Evolutionary conservation across 2,329 filamentous ascomycete genomes (phyloP).

Genomic region (Arthrobotrys musiformis): DNA sequence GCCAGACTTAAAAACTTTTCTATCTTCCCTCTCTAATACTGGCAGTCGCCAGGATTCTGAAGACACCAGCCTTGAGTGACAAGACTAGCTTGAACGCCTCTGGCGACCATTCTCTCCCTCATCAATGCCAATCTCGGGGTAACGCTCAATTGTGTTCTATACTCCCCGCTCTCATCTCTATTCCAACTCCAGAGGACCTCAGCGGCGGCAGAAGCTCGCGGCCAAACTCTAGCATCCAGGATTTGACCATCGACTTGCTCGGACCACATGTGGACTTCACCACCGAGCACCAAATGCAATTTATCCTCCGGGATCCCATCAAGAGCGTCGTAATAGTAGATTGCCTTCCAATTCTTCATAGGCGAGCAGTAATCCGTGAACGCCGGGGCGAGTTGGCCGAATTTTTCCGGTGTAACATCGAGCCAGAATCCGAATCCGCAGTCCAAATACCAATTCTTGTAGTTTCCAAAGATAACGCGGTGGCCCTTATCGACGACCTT

Average conservation of each 20-base stretch:
- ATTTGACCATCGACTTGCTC: conserved; percentile 81
- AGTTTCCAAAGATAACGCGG: conserved; percentile 79
- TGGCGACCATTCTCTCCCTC: conserved; percentile 77
- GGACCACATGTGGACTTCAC: conserved; percentile 83
- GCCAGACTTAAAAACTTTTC: neutral
- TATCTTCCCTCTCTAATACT: conserved; percentile 4
- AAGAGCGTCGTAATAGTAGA: conserved; percentile 83
- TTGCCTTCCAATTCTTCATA: conserved; percentile 79
- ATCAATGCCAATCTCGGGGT: conserved; percentile 77
- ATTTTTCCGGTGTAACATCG: conserved; percentile 71
- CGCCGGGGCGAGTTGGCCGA: conserved; percentile 74
- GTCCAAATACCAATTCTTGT: conserved; percentile 84
- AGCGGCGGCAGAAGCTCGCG: conserved; percentile 76
- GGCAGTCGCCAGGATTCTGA: conserved; percentile 57
- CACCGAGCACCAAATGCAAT: conserved; percentile 78
- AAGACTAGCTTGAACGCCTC: conserved; percentile 71
- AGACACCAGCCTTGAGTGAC: conserved; percentile 59
- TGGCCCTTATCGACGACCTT: conserved; percentile 72
- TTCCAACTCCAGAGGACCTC: conserved; percentile 84
- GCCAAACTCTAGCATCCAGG: conserved; percentile 81
- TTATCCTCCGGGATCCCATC: conserved; percentile 71
- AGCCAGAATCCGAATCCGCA: conserved; percentile 84
- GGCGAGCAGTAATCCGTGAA: conserved; percentile 85
- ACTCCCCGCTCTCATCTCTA: conserved; percentile 73
- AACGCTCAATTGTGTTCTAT: conserved; percentile 77